phyloP scores from a whole-genome alignment of 257 asterid species.

The Oldenlandia corymbosa region DNA sequence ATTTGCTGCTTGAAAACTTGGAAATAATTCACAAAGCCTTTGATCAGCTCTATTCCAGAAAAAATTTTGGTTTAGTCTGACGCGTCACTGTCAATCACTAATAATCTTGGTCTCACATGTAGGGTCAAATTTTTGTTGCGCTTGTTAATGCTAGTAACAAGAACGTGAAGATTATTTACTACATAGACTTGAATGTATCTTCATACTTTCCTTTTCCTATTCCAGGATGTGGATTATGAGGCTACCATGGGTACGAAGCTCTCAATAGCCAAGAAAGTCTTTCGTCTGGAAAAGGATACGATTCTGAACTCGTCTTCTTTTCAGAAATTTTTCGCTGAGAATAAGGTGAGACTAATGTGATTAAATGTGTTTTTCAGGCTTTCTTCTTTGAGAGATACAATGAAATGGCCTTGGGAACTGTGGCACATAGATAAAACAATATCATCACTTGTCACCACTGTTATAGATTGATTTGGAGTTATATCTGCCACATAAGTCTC shows the following conservation, averaged over 20 bases:
- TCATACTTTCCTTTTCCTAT: constrained; percentile 16
- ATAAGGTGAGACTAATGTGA: constrained; percentile 45
- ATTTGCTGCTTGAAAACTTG: neutral
- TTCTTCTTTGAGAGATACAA: too few relatives aligned
- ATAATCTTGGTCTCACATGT: too few relatives aligned
- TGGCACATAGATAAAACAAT: too few relatives aligned
- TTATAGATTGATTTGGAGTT: too few relatives aligned
- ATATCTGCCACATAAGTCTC: too few relatives aligned
- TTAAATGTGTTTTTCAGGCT: neutral
- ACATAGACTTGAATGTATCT: neutral
- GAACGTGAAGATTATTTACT: neutral
- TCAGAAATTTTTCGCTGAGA: constrained; percentile 71
- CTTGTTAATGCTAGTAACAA: neutral
- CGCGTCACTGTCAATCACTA: too few relatives aligned
- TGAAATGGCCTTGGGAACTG: too few relatives aligned
- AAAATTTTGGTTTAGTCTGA: neutral
- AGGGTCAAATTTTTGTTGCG: neutral
- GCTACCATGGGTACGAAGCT: constrained; percentile 82
- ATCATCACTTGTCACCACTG: too few relatives aligned
- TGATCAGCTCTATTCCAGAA: too few relatives aligned
- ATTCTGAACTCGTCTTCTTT: constrained; percentile 55
- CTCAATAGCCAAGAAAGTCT: constrained; percentile 79
- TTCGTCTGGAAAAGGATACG: constrained; percentile 64
- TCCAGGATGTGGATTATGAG: constrained; percentile 85
- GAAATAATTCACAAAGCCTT: neutral